Base-by-base conservation (phyloP, 2,329 filamentous ascomycete species). In the Botrytis galanthina region DNA sequence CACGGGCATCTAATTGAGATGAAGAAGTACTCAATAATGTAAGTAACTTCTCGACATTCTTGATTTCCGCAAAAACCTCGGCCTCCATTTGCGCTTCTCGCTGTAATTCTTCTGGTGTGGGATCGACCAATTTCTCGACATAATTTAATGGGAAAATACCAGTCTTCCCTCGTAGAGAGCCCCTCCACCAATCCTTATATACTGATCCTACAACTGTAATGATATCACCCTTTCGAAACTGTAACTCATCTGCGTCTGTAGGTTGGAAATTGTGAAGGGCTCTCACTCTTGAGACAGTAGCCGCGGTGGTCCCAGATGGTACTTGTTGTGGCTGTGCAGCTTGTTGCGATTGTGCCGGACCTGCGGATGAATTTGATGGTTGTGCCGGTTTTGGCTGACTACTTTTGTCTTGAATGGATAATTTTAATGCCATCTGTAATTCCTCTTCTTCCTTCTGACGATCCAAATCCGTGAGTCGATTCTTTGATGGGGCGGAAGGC, bases 141-240 rank as follows among this genome's bases (percentile, higher is more conserved):
- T 99, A 99, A 84, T 99, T 99, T 77, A 99, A 88, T 10, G 96
- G 96, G 83, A 99, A 99, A 77, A 99, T 99, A 78, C 96, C 96
- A 10, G 94, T 98, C 83, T 98, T 94, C 32, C 96, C 96, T 81
- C 95, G 91, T 74, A 99, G 85, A 60, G 95, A 97, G 1, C 96
- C 96, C 79, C 97, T 95, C 96, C 96, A 99, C 96, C 96, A 99
- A 83, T 99, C 96, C 83, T 98, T 99, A 85, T 97, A 99, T 2
- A 98, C 96, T 1, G 95, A 98, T 83, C 98, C 96, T 59, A 99
- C 87, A 26, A 99, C 96, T 1, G 96, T 95, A 82, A 99, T 99
- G 59, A 98, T 92, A 81, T 99, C 96, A 42, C 96, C 95, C 84
- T 97, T 97, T 78, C 95, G 92, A 82, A 99, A 99, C 78, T 97